phyloP scores from a whole-genome alignment of 2,329 filamentous ascomycete species.

The Lojkania enalia region DNA sequence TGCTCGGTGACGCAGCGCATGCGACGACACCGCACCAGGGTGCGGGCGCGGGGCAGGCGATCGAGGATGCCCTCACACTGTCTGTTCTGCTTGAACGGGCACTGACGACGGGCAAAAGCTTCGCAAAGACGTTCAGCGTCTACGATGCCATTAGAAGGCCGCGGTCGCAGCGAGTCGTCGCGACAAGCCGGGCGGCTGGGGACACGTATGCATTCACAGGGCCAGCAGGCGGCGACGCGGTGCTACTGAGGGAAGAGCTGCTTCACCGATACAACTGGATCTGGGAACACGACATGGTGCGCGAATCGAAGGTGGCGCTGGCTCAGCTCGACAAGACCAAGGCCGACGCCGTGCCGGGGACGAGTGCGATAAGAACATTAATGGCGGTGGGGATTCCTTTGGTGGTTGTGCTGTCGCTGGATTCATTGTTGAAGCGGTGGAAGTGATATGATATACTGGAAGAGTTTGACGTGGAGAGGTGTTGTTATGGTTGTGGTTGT shows the following conservation, averaged over 20 bases:
- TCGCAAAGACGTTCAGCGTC: neutral
- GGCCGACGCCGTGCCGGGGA: too few species aligned
- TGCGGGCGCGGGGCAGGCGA: slow-evolving; percentile 57
- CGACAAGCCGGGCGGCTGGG: slow-evolving; percentile 2
- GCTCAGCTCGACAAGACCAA: neutral
- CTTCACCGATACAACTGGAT: slow-evolving; percentile 4
- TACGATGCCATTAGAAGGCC: slow-evolving; percentile 2
- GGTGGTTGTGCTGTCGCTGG: too few species aligned
- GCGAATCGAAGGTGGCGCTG: neutral
- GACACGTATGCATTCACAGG: slow-evolving; percentile 4
- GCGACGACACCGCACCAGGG: slow-evolving; percentile 57
- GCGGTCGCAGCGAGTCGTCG: slow-evolving; percentile 1
- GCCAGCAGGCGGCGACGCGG: slow-evolving; percentile 1
- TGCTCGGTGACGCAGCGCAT: slow-evolving; percentile 60
- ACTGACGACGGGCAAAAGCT: neutral
- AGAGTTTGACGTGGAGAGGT: too few species aligned
- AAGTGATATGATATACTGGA: too few species aligned
- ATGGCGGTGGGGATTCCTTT: too few species aligned
- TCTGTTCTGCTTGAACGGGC: neutral
- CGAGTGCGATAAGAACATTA: too few species aligned
- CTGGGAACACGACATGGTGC: slow-evolving; percentile 2
- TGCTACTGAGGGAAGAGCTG: neutral
- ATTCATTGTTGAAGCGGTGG: too few species aligned
- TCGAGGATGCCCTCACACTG: slow-evolving; percentile 55
- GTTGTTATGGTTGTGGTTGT: too few species aligned